Evolutionary conservation across 225 moss, liverwort and hornwort species (phyloP).

Genomic region (Asterella californica): DNA sequence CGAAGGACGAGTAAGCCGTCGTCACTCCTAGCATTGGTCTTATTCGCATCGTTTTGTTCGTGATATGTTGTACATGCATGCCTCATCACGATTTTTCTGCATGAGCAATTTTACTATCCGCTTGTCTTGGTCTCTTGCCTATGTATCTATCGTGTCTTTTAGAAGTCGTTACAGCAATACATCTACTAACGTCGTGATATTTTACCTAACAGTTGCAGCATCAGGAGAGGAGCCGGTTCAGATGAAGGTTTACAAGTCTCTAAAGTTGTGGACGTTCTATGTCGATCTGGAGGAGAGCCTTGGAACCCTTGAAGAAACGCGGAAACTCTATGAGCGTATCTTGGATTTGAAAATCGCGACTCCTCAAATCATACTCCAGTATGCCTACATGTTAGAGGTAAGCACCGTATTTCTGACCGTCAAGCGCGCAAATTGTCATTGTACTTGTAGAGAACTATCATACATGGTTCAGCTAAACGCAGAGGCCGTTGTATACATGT

Average conservation of each 20-base stretch:
- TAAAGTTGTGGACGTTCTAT: slow-evolving; percentile 94
- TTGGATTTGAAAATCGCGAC: slow-evolving; percentile 92
- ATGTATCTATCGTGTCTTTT: too few species aligned
- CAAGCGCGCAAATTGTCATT: background rate
- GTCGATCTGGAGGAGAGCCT: slow-evolving; percentile 94
- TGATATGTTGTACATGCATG: background rate
- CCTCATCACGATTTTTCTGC: too few species aligned
- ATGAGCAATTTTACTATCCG: background rate
- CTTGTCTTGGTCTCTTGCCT: background rate
- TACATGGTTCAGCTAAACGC: background rate
- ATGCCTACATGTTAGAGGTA: slow-evolving; percentile 89
- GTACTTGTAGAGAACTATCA: background rate
- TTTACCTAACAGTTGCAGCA: slow-evolving; percentile 55
- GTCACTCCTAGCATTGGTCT: background rate
- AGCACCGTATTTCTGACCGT: background rate
- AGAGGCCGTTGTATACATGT: background rate
- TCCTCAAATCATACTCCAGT: slow-evolving; percentile 89
- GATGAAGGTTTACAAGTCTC: slow-evolving; percentile 70
- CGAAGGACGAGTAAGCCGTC: slow-evolving; percentile 60
- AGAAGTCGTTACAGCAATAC: background rate
- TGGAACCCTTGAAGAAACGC: slow-evolving; percentile 72
- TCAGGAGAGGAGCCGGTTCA: slow-evolving; percentile 86
- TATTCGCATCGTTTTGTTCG: background rate
- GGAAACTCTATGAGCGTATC: slow-evolving; percentile 84
- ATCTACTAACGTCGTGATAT: background rate